Evolutionary conservation across 192 early-diverging fungal species (phyloP).

Genomic region (Coemansia sp.): DNA sequence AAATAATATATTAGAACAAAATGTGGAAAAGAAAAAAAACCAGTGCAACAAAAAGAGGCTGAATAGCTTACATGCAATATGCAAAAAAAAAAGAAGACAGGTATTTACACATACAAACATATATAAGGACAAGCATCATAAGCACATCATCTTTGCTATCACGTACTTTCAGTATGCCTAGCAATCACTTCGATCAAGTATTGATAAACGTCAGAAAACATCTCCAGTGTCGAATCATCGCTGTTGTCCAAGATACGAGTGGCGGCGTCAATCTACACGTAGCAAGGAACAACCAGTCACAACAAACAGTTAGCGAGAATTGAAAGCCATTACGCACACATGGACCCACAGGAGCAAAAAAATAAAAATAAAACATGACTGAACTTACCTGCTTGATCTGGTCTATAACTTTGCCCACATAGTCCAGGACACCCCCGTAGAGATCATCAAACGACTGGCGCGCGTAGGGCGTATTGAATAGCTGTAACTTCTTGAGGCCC

Average conservation of each 20-base stretch:
- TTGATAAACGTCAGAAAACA: constrained; percentile 46
- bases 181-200: constrained; percentile 46
- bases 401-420: constrained; percentile 33
- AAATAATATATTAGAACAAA: constrained; percentile 9
- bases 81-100: background rate
- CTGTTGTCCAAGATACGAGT: background rate
- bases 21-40: background rate
- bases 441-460: constrained; percentile 21
- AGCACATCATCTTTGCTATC: background rate
- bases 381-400: constrained; percentile 23
- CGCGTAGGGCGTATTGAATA: constrained; percentile 17
- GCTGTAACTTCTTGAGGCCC: constrained; percentile 32
- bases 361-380: background rate
- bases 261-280: constrained; percentile 24
- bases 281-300: background rate
- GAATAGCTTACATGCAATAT: background rate
- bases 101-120: background rate
- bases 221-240: constrained; percentile 18
- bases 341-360: background rate
- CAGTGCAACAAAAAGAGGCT: background rate
- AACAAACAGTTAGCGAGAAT: background rate
- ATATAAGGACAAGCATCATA: background rate
- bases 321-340: background rate
- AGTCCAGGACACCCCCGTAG: constrained; percentile 33
- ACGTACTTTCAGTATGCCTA: constrained; percentile 51